These are phyloP conservation scores for Astragalus glycyphyllos DNA, from an alignment of 306 rosid genomes.

Conservation along the genomic window DNA sequence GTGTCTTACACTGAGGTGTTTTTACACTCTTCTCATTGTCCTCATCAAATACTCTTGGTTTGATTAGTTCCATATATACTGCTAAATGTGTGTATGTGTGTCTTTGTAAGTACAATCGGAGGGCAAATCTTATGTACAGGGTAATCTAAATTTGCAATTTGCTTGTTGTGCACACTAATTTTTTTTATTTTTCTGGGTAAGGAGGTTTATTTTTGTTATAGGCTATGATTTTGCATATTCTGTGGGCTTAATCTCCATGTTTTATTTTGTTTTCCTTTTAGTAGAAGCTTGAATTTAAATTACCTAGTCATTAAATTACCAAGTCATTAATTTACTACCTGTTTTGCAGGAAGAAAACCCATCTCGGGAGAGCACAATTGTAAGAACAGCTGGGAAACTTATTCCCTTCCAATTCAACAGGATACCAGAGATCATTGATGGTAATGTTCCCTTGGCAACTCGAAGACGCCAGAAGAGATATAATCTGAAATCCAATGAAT, in stretches of 20 bases:
- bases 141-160: constrained; percentile 5
- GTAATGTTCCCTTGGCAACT: constrained; percentile 73
- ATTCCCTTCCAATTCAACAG: constrained; percentile 88
- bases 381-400: constrained; percentile 95
- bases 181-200: too few species aligned
- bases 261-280: constrained; percentile 28
- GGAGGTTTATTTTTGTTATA: too few species aligned
- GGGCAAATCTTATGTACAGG: constrained; percentile 6
- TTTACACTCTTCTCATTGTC: neutral
- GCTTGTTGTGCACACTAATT: too few species aligned
- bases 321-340: constrained; percentile 18
- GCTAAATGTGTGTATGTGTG: neutral
- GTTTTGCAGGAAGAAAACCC: constrained; percentile 84
- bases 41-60: constrained; percentile 10
- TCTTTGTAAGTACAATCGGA: neutral
- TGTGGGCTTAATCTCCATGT: too few species aligned
- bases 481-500: constrained; percentile 70
- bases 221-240: too few species aligned
- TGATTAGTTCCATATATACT: neutral
- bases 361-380: constrained; percentile 89
- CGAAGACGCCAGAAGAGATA: constrained; percentile 88
- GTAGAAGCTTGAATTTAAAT: neutral
- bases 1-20: neutral
- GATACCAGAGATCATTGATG: constrained; percentile 74
- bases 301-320: too few species aligned